Conservation (phyloP, 257 asterid species). For the Eustoma russellianum region DNA sequence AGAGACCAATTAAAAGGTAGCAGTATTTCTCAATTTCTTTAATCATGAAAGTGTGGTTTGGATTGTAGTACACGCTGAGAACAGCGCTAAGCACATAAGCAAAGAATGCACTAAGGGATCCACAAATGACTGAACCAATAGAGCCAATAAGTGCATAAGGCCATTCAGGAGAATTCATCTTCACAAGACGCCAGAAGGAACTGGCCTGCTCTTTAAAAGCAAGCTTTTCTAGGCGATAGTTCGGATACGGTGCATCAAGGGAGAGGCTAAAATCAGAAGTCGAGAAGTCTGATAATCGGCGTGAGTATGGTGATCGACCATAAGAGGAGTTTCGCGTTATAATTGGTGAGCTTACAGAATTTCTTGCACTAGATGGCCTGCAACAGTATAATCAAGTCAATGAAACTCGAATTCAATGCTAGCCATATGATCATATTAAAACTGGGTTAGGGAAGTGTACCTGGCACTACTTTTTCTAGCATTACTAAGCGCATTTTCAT, state of each 20-base stretch:
- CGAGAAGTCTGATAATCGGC: constrained; percentile 82
- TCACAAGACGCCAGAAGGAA: constrained; percentile 75
- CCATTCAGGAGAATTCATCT: constrained; percentile 97
- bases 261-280: constrained; percentile 86
- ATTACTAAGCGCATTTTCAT: constrained; percentile 59
- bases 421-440: not conserved
- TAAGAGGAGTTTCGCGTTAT: constrained; percentile 82
- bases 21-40: constrained; percentile 75
- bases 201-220: constrained; percentile 85
- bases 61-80: constrained; percentile 79
- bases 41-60: constrained; percentile 60
- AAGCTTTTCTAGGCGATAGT: constrained; percentile 63
- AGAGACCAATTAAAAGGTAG: constrained; percentile 77
- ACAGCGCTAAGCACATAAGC: constrained; percentile 88
- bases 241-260: constrained; percentile 55
- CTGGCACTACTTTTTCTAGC: constrained; percentile 90
- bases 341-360: constrained; percentile 85
- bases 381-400: constrained; percentile 1
- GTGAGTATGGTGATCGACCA: constrained; percentile 81
- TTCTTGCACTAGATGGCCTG: constrained; percentile 95
- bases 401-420: not conserved
- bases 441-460: constrained; percentile 14
- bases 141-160: constrained; percentile 72
- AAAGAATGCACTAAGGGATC: constrained; percentile 87
- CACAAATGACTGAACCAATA: constrained; percentile 73